Base-by-base conservation (phyloP, 2,329 filamentous ascomycete genomes). In the Fusarium sp. region DNA sequence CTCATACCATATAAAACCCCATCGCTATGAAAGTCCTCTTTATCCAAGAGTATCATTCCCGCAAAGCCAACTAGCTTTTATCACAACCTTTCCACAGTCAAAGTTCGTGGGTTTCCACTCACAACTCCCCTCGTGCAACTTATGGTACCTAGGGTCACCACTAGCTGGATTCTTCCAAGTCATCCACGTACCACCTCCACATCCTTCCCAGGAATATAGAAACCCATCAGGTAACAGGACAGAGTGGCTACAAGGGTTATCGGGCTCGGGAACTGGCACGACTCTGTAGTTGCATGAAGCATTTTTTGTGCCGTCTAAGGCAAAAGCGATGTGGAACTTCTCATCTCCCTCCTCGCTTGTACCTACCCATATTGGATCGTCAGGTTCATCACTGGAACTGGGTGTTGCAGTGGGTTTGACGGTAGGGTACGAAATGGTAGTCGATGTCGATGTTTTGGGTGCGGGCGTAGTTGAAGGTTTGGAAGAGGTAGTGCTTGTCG, bases 21-120 rank as follows among this genome's bases (percentile, higher is more conserved):
- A 11, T 37, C 34, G 16, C 3, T 37, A 4, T 37, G 2, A 4
- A 37, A n/a, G 1, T 6, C 0, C 18, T 37, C 16, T 11, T 2
- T 37, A 37, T 37, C 16, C 34, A 37, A n/a, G 16, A 27, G 46
- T 21, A 32, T 28, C 30, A 16, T 48, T 48, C 4, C 46, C 25
- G 8, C 46, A 48, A 14, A 48, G 46, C 27, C 27, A 48, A 8
- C 13, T 20, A 4, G 46, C n/a, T 4, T 8, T 20, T 20, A 48
- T 27, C n/a, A 18, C 3, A 4, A 48, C 27, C 12, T 20, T 18
- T 2, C 6, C 27, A 48, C 46, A 48, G 4, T 48, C 12, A 20
- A 48, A 48, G 2, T 11, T 30, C 7, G 8, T 20, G 9, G 27
- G 27, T 5, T 30, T 28, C 21, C 20, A 48, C 27, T 48, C 46